phyloP scores from a whole-genome alignment of 2,329 filamentous ascomycete species.

The Immersiporthe knoxdaviesiana region DNA sequence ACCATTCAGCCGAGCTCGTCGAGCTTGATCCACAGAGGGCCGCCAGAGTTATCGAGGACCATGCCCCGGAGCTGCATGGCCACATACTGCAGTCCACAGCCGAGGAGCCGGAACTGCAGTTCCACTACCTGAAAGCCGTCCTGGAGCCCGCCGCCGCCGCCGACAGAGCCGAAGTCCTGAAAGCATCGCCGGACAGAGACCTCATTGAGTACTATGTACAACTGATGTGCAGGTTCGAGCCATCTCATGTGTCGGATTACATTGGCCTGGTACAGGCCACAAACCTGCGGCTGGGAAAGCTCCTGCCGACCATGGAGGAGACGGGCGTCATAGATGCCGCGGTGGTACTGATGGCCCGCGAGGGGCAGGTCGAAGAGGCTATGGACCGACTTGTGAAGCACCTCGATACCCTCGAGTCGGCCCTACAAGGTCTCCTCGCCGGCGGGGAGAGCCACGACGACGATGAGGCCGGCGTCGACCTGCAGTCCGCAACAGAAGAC shows the following conservation, averaged over 20 bases:
- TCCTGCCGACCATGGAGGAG: conserved; percentile 86
- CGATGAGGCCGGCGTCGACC: conserved; percentile 47
- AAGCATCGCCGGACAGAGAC: conserved; percentile 50
- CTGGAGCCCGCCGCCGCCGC: conserved; percentile 63
- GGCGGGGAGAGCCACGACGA: conserved; percentile 61
- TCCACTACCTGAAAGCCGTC: conserved; percentile 74
- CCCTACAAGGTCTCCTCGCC: conserved; percentile 73
- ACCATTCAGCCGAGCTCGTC: conserved; percentile 68
- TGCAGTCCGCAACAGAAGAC: conserved; percentile 71
- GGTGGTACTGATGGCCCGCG: conserved; percentile 85
- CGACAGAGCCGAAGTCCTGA: conserved; percentile 40
- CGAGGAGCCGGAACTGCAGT: conserved; percentile 67
- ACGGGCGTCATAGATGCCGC: conserved; percentile 91
- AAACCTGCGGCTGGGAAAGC: conserved; percentile 75
- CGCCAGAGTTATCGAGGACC: conserved; percentile 65
- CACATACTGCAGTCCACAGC: conserved; percentile 65
- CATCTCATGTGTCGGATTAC: conserved; percentile 82
- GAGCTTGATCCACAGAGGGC: conserved; percentile 67
- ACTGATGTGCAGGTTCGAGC: conserved; percentile 86
- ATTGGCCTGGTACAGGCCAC: conserved; percentile 75
- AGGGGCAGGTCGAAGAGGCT: conserved; percentile 80
- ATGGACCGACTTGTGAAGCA: conserved; percentile 87
- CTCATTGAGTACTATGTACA: conserved; percentile 85
- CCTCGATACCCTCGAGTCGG: conserved; percentile 76
- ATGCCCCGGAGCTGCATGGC: conserved; percentile 68